Conservation (phyloP, 495 filamentous ascomycete species). For the Penicillium egyptiacum region DNA sequence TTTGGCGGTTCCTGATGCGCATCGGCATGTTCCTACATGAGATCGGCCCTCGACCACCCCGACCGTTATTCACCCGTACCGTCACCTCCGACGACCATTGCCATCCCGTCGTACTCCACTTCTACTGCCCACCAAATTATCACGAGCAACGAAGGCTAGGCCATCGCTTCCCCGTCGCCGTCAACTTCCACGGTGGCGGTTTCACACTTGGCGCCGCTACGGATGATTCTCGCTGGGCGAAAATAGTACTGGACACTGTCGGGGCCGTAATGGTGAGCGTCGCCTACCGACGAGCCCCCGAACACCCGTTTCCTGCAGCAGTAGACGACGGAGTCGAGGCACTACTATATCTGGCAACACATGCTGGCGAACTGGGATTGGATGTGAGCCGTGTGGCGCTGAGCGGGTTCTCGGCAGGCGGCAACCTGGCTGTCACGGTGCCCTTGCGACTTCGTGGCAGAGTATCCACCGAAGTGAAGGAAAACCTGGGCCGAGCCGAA, state of each 20-base stretch:
- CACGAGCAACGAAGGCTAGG: conserved; percentile 35
- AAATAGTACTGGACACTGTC: conserved; percentile 52
- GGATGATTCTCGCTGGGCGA: conserved; percentile 72
- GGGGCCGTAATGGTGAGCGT: conserved; percentile 68
- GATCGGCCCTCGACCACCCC: conserved; percentile 61
- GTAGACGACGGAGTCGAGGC: conserved; percentile 76
- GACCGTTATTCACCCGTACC: conserved; percentile 62
- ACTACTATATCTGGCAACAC: conserved; percentile 60
- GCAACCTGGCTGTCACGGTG: conserved; percentile 80
- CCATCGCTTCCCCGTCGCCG: conserved; percentile 56
- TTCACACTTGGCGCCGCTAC: conserved; percentile 71
- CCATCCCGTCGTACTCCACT: conserved; percentile 68
- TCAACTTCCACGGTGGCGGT: conserved; percentile 78
- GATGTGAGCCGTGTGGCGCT: conserved; percentile 66
- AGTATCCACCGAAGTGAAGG: conserved; percentile 27
- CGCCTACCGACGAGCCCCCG: conserved; percentile 75
- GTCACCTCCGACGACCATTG: conserved; percentile 54
- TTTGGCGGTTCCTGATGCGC: conserved; percentile 77
- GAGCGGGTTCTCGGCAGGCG: conserved; percentile 85
- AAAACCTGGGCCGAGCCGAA: conserved; percentile 33
- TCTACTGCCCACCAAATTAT: conserved; percentile 75
- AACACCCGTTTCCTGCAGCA: conserved; percentile 72
- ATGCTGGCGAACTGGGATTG: conserved; percentile 56
- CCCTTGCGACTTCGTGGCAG: conserved; percentile 61
- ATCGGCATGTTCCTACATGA: conserved; percentile 78